A percentile compares a stretch with the other conserved stretches of the same genome.
These are phyloP conservation scores for Tylopilus felleus DNA, from an alignment of 768 basidiomycete genomes.

Conservation along the genomic window DNA sequence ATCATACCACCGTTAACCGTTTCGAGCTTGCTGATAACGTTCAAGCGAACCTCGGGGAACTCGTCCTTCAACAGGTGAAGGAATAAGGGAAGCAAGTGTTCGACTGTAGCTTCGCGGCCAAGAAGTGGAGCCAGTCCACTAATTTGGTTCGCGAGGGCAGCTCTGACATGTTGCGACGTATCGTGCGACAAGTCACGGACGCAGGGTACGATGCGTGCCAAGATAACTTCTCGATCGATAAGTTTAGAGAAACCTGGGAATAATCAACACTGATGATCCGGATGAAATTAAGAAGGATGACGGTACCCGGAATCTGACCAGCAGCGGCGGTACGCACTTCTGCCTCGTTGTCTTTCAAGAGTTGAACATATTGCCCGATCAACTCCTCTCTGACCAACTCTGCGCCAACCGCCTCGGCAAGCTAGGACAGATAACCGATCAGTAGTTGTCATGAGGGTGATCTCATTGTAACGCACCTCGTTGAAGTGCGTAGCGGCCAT, in stretches of 20 bases:
- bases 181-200: slow-evolving; percentile 94
- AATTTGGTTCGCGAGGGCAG: slow-evolving; percentile 93
- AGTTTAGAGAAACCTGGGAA: slow-evolving; percentile 86
- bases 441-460: neutral
- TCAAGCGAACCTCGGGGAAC: slow-evolving; percentile 95
- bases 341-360: slow-evolving; percentile 97
- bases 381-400: slow-evolving; percentile 93
- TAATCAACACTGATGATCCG: slow-evolving; percentile 5
- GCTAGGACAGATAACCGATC: slow-evolving; percentile 38
- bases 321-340: slow-evolving; percentile 96
- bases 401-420: slow-evolving; percentile 86
- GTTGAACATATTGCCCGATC: slow-evolving; percentile 86
- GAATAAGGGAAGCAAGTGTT: slow-evolving; percentile 95
- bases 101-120: slow-evolving; percentile 90
- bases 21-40: slow-evolving; percentile 98
- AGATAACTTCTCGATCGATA: slow-evolving; percentile 89
- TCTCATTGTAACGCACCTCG: slow-evolving; percentile 50
- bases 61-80: slow-evolving; percentile 96
- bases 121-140: slow-evolving; percentile 93
- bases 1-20: slow-evolving; percentile 84
- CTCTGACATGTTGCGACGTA: slow-evolving; percentile 93
- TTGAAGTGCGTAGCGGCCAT: slow-evolving; percentile 99
- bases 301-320: slow-evolving; percentile 91
- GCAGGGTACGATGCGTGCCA: slow-evolving; percentile 89
- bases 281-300: neutral